Conservation (phyloP, 2,329 filamentous ascomycete genomes). For the Ophiostoma ulmi region DNA sequence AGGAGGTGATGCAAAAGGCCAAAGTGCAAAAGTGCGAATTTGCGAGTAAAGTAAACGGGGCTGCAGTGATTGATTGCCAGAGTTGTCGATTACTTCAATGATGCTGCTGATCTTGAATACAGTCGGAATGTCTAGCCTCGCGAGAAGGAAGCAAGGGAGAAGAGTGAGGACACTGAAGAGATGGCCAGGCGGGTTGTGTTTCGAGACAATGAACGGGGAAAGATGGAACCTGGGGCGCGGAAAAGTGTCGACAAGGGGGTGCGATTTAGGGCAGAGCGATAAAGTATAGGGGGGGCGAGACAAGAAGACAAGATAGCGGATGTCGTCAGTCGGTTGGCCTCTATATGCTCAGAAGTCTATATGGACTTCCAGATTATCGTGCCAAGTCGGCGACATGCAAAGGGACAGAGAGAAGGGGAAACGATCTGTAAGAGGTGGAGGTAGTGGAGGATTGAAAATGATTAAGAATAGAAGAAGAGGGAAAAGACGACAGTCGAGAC, state of each 20-base stretch:
- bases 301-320: background rate
- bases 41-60: background rate
- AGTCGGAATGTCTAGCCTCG: conserved; percentile 1
- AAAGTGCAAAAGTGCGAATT: too few relatives aligned
- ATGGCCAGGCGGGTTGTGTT: background rate
- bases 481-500: background rate
- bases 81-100: background rate
- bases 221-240: conserved; percentile 11
- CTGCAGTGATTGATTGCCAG: background rate
- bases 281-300: conserved; percentile 5
- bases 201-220: conserved; percentile 11
- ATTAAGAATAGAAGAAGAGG: background rate
- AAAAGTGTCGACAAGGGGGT: conserved; percentile 8
- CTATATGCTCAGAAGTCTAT: background rate
- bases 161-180: conserved; percentile 1
- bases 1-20: background rate
- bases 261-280: background rate
- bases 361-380: background rate
- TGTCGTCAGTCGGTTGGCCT: background rate
- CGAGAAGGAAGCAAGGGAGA: background rate
- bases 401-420: background rate
- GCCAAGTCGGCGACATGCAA: background rate
- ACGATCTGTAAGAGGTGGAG: background rate
- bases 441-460: background rate
- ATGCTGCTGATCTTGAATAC: background rate